phyloP scores from a whole-genome alignment of 176 grass and related monocot genomes.

The Microstegium vimineum region DNA sequence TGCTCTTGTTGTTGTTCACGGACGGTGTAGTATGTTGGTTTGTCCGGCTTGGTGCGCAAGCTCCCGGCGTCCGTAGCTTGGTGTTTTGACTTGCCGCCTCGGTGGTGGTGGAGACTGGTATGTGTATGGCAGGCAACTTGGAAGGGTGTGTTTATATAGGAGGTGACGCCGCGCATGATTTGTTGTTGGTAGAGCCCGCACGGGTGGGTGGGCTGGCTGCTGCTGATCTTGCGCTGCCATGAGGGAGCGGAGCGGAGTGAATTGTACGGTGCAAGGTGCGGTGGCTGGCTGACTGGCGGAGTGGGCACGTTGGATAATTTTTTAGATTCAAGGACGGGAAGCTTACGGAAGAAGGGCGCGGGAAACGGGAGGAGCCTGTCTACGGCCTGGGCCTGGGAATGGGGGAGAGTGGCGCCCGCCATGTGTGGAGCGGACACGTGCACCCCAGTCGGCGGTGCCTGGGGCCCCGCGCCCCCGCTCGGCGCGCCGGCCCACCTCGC shows the following conservation, averaged over 20 bases:
- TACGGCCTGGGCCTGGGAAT: neutral
- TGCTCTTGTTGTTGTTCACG: neutral
- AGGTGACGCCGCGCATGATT: neutral
- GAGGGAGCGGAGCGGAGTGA: neutral
- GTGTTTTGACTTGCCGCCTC: neutral
- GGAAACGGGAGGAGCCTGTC: neutral
- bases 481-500: slow-evolving; percentile 26
- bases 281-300: neutral
- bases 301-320: slow-evolving; percentile 11
- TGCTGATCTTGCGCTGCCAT: neutral
- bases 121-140: neutral
- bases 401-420: slow-evolving; percentile 2
- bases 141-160: slow-evolving; percentile 26
- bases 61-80: neutral
- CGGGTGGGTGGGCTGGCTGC: neutral
- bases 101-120: neutral
- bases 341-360: no score
- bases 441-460: slow-evolving; percentile 19
- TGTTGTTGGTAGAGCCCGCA: slow-evolving; percentile 29
- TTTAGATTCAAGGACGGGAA: neutral
- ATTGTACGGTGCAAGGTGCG: slow-evolving; percentile 2
- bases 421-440: slow-evolving; percentile 28
- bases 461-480: neutral
- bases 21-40: neutral
- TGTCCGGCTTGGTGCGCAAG: neutral